These are phyloP conservation scores for Mycena capillaripes DNA, from an alignment of 768 basidiomycete species.

Conservation along the genomic window DNA sequence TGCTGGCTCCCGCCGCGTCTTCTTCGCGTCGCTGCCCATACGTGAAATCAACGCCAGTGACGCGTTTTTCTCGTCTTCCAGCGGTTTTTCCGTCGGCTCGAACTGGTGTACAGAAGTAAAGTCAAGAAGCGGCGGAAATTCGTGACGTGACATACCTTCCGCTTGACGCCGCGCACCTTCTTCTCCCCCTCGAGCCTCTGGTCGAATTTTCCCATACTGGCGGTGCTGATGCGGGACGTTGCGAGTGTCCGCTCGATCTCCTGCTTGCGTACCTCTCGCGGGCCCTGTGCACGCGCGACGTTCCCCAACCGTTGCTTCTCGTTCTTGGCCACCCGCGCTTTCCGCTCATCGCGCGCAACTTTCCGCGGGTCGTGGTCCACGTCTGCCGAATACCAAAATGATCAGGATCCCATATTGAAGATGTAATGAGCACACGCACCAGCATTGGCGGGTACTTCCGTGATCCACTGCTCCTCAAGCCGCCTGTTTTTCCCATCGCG, in stretches of 20 bases:
- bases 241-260: slow-evolving; percentile 86
- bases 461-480: slow-evolving; percentile 89
- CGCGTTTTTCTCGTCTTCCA: slow-evolving; percentile 75
- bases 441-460: slow-evolving; percentile 89
- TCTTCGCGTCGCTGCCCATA: slow-evolving; percentile 82
- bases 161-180: slow-evolving; percentile 88
- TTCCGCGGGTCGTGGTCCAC: slow-evolving; percentile 86
- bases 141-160: slow-evolving; percentile 75
- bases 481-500: slow-evolving; percentile 91
- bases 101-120: slow-evolving; percentile 65
- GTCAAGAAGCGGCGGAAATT: neutral
- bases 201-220: slow-evolving; percentile 96
- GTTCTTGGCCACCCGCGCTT: slow-evolving; percentile 88
- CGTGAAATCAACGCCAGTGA: slow-evolving; percentile 83
- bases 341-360: slow-evolving; percentile 82
- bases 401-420: too few species aligned
- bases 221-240: slow-evolving; percentile 86
- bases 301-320: slow-evolving; percentile 83
- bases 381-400: slow-evolving; percentile 59
- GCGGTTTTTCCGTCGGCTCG: slow-evolving; percentile 81
- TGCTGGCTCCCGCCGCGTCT: slow-evolving; percentile 62
- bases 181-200: slow-evolving; percentile 92
- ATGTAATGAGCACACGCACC: slow-evolving; percentile 63
- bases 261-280: slow-evolving; percentile 64
- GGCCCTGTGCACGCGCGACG: slow-evolving; percentile 64